phyloP scores from a whole-genome alignment of 805 yeast genomes.

The Maudiozyma barnettii region DNA sequence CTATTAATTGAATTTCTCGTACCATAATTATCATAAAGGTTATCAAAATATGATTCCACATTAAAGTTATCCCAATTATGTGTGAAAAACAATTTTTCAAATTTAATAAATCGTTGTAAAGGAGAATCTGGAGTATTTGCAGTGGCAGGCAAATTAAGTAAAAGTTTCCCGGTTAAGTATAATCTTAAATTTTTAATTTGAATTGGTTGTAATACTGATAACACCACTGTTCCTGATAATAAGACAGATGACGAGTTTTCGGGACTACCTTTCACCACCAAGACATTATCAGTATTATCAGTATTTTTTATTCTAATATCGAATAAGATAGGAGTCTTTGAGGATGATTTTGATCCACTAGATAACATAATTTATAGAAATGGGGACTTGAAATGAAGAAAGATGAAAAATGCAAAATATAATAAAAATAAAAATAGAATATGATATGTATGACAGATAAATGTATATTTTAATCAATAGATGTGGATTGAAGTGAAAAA shows the following conservation, averaged over 20 bases:
- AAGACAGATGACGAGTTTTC: slow-evolving; percentile 69
- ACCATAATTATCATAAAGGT: slow-evolving; percentile 17
- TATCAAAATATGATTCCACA: slow-evolving; percentile 34
- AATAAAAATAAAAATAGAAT: background rate
- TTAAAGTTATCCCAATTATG: slow-evolving; percentile 68
- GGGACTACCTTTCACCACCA: slow-evolving; percentile 70
- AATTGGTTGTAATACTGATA: slow-evolving; percentile 69
- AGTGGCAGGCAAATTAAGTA: slow-evolving; percentile 46
- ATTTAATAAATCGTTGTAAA: slow-evolving; percentile 38
- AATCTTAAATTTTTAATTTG: slow-evolving; percentile 54
- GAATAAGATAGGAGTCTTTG: slow-evolving; percentile 31
- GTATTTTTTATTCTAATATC: slow-evolving; percentile 53
- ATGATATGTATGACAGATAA: too few species aligned
- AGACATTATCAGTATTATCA: slow-evolving; percentile 56
- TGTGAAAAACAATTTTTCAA: slow-evolving; percentile 60
- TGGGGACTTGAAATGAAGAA: too few species aligned
- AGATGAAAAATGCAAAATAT: background rate
- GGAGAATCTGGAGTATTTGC: slow-evolving; percentile 38
- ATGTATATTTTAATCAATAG: too few species aligned
- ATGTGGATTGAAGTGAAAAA: too few species aligned
- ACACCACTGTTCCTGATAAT: slow-evolving; percentile 67
- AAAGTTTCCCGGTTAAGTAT: slow-evolving; percentile 54
- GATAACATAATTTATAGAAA: slow-evolving; percentile 5
- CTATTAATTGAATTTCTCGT: slow-evolving; percentile 11
- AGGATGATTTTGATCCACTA: slow-evolving; percentile 9